phyloP scores from a whole-genome alignment of 176 grass and related monocot genomes.

The Themeda triandra region DNA sequence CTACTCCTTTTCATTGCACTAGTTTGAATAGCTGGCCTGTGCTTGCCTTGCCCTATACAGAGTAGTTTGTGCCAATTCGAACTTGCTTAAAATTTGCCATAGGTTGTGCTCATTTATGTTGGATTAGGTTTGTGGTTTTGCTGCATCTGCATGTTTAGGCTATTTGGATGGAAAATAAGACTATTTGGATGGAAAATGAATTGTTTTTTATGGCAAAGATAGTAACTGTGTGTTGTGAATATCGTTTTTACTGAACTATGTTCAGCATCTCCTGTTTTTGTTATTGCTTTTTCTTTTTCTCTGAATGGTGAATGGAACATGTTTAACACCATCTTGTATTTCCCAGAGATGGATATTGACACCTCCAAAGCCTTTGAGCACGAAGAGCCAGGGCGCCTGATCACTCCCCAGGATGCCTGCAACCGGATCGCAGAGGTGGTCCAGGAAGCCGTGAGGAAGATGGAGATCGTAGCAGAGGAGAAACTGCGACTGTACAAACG shows the following conservation, averaged over 20 bases:
- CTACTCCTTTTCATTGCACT: neutral
- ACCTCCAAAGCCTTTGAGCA: constrained; percentile 40
- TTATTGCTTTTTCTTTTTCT: neutral
- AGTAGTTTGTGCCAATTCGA: neutral
- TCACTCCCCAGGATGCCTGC: constrained; percentile 77
- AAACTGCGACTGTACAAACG: constrained; percentile 56
- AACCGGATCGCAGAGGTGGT: constrained; percentile 68
- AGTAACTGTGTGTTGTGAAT: neutral
- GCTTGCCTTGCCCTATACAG: neutral
- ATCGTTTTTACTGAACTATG: neutral
- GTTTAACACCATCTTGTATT: neutral
- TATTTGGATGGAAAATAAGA: neutral
- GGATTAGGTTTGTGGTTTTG: neutral
- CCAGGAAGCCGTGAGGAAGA: constrained; percentile 75
- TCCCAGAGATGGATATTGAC: constrained; percentile 65
- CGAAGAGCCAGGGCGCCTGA: constrained; percentile 58
- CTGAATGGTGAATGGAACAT: neutral
- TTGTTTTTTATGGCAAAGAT: neutral
- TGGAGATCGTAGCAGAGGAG: constrained; percentile 80
- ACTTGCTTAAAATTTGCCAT: neutral
- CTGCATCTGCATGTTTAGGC: neutral
- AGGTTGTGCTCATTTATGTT: neutral
- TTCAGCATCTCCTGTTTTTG: neutral
- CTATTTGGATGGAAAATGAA: too few species aligned
- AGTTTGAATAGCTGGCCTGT: neutral